Evolutionary conservation across 768 basidiomycete genomes (phyloP).

Genomic region (Melanogaster broomeanus): DNA sequence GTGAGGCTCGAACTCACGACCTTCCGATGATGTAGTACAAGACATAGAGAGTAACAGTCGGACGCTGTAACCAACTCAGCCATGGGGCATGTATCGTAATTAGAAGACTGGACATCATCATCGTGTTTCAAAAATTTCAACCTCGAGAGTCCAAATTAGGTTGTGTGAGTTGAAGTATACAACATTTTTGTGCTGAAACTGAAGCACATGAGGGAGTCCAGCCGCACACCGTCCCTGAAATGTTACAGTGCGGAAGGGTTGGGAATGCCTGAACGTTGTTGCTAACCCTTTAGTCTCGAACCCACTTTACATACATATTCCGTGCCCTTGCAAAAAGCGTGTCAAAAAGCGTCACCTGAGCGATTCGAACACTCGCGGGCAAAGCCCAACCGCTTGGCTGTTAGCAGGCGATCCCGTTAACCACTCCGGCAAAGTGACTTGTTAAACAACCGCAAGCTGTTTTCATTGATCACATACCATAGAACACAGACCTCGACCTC

Average conservation of each 20-base stretch:
- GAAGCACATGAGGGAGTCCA: too few relatives aligned
- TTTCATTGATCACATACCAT: fast-evolving
- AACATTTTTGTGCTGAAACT: too few relatives aligned
- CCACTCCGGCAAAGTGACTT: conserved; percentile 93
- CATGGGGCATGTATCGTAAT: conserved; percentile 53
- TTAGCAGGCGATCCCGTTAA: conserved; percentile 86
- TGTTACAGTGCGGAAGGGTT: too few relatives aligned
- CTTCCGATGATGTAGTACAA: conserved; percentile 63
- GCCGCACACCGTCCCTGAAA: too few relatives aligned
- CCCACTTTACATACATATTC: too few relatives aligned
- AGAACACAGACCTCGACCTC: neutral
- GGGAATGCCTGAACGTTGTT: too few relatives aligned
- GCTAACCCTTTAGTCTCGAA: too few relatives aligned
- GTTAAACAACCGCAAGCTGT: neutral
- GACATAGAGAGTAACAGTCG: conserved; percentile 60
- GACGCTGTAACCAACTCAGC: conserved; percentile 80
- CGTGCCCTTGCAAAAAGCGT: neutral
- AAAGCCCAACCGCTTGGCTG: conserved; percentile 57
- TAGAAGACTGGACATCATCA: too few relatives aligned
- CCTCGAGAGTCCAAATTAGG: too few relatives aligned
- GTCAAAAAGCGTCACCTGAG: conserved; percentile 55
- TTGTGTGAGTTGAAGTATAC: too few relatives aligned
- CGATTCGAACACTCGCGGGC: conserved; percentile 65
- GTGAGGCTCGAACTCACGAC: conserved; percentile 72
- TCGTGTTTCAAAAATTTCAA: neutral